phyloP scores from a whole-genome alignment of 1,139 yeast genomes.

The Candida sanyaensis region DNA sequence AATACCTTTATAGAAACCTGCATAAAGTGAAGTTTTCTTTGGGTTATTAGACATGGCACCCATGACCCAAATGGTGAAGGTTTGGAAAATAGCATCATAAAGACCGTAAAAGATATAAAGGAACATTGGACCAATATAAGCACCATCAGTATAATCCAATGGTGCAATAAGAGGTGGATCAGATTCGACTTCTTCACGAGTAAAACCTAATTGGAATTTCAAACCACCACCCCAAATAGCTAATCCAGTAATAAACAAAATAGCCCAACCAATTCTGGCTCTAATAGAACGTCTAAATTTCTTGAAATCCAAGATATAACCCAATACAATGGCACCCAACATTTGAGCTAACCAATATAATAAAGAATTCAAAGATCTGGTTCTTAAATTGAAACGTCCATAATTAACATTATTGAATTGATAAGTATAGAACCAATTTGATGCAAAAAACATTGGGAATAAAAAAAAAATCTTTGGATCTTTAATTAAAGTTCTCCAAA shows the following conservation, averaged over 20 bases:
- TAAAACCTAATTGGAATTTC: slow-evolving; percentile 48
- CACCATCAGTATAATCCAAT: slow-evolving; percentile 47
- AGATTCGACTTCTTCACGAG: slow-evolving; percentile 36
- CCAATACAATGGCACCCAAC: slow-evolving; percentile 55
- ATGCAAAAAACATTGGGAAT: slow-evolving; percentile 63
- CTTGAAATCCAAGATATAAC: slow-evolving; percentile 48
- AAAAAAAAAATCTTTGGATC: slow-evolving; percentile 51
- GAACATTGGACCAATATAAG: slow-evolving; percentile 60
- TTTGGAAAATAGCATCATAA: slow-evolving; percentile 60
- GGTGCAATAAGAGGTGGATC: slow-evolving; percentile 21
- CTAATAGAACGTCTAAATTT: slow-evolving; percentile 43
- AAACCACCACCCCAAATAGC: slow-evolving; percentile 67
- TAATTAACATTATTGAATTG: slow-evolving; percentile 62
- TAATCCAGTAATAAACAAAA: slow-evolving; percentile 43
- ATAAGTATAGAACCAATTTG: slow-evolving; percentile 68
- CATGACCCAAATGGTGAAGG: slow-evolving; percentile 55
- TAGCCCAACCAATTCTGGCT: slow-evolving; percentile 48
- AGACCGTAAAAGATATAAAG: slow-evolving; percentile 62
- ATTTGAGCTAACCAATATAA: slow-evolving; percentile 65
- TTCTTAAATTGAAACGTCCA: slow-evolving; percentile 56
- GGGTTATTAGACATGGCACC: slow-evolving; percentile 63
- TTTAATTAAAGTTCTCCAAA: slow-evolving; percentile 37
- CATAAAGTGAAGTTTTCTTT: slow-evolving; percentile 56
- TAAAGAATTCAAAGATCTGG: slow-evolving; percentile 60
- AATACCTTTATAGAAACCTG: slow-evolving; percentile 63